phyloP scores from a whole-genome alignment of 164 flowering plant genomes.

The Annona cherimola region DNA sequence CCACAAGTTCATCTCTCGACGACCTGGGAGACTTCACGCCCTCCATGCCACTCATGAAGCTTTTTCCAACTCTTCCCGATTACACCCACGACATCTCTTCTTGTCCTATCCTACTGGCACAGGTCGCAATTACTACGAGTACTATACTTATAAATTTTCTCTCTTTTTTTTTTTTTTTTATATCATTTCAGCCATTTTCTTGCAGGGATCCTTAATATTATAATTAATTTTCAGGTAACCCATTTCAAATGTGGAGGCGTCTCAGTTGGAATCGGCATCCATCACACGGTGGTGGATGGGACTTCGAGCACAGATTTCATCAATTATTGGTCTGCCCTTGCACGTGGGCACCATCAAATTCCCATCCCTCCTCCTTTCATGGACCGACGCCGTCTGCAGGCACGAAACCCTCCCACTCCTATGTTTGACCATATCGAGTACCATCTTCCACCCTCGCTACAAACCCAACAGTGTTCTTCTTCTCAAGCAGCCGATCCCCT shows the following conservation, averaged over 20 bases:
- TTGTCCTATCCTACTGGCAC: not conserved
- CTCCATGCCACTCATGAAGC: not conserved
- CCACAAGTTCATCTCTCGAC: not conserved
- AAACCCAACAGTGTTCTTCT: constrained; percentile 2
- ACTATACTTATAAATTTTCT: too few relatives aligned
- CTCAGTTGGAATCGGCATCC: constrained; percentile 49
- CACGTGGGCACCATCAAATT: constrained; percentile 38
- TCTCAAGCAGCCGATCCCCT: constrained; percentile 13
- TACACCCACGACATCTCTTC: constrained; percentile 1
- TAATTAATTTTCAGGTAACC: constrained; percentile 34
- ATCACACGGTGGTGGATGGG: constrained; percentile 68
- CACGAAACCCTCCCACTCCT: constrained; percentile 52
- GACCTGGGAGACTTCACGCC: constrained; percentile 4
- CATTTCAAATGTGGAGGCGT: constrained; percentile 26
- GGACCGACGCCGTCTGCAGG: constrained; percentile 51
- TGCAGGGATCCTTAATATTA: too few relatives aligned
- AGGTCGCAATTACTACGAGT: not conserved
- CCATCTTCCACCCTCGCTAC: constrained; percentile 47
- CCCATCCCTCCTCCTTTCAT: constrained; percentile 49
- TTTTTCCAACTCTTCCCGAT: not conserved
- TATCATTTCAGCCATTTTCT: too few relatives aligned
- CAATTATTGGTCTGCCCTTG: constrained; percentile 63
- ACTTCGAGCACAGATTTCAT: constrained; percentile 54
- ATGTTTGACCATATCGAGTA: constrained; percentile 57
- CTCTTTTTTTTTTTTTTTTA: too few relatives aligned